These are phyloP conservation scores for Backusella circina DNA, from an alignment of 192 early-diverging fungal species.

Conservation along the genomic window DNA sequence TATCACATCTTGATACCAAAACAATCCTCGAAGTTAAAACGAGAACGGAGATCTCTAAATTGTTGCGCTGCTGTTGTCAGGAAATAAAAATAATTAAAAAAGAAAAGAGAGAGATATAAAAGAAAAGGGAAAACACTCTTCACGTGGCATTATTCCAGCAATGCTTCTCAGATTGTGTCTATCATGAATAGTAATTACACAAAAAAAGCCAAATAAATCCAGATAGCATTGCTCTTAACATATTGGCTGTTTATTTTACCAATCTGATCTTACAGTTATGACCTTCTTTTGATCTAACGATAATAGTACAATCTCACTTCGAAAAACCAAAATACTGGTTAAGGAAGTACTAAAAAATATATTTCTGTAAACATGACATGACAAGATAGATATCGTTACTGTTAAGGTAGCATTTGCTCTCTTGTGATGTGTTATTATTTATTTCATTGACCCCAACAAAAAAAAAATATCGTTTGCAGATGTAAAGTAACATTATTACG, in stretches of 20 bases:
- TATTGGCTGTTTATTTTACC: background rate
- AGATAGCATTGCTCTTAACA: background rate
- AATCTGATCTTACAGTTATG: background rate
- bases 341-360: background rate
- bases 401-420: background rate
- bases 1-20: background rate
- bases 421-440: background rate
- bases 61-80: background rate
- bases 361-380: too few species aligned
- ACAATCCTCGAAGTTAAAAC: background rate
- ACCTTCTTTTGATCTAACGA: background rate
- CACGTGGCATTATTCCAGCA: background rate
- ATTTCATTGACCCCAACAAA: background rate
- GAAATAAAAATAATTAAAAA: background rate
- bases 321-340: background rate
- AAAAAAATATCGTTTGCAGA: background rate
- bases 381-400: background rate
- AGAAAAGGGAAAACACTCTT: background rate
- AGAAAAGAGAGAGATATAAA: background rate
- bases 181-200: background rate
- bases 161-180: background rate
- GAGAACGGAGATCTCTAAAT: background rate
- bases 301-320: background rate
- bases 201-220: background rate
- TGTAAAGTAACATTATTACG: background rate